Evolutionary conservation across 495 filamentous ascomycete genomes (phyloP).

Genomic region (Aspergillus funiculosus): DNA sequence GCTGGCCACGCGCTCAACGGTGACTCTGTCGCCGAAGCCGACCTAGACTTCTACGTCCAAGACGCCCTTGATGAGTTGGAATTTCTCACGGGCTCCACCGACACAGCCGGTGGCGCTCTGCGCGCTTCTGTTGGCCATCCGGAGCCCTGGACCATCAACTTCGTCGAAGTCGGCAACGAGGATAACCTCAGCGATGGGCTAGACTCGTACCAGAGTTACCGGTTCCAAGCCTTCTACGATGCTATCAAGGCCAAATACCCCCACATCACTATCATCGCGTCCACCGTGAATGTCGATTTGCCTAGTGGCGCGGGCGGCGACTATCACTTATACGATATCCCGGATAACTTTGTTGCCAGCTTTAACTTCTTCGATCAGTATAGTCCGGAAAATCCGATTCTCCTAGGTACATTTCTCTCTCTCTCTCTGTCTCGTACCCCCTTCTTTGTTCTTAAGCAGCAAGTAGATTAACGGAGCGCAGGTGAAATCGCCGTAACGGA

Average conservation of each 20-base stretch:
- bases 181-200: slow-evolving; percentile 42
- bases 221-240: slow-evolving; percentile 39
- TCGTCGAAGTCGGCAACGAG: slow-evolving; percentile 53
- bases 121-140: slow-evolving; percentile 44
- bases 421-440: no score
- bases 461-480: slow-evolving; percentile 6
- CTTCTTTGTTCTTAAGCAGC: no score
- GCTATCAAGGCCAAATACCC: slow-evolving; percentile 48
- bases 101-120: slow-evolving; percentile 38
- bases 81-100: slow-evolving; percentile 31
- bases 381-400: slow-evolving; percentile 33
- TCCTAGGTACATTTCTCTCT: slow-evolving; percentile 39
- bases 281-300: slow-evolving; percentile 35
- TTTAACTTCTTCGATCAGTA: slow-evolving; percentile 53
- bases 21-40: slow-evolving; percentile 30
- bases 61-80: slow-evolving; percentile 64
- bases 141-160: slow-evolving; percentile 42
- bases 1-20: slow-evolving; percentile 54
- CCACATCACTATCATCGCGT: slow-evolving; percentile 44
- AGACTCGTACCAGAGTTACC: slow-evolving; percentile 38
- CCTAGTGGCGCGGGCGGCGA: slow-evolving; percentile 40
- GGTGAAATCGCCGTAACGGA: slow-evolving; percentile 51
- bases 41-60: slow-evolving; percentile 39
- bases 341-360: slow-evolving; percentile 43
- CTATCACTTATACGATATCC: slow-evolving; percentile 45